Conservation (phyloP, 495 filamentous ascomycete genomes). For the Patellaria atrata region DNA sequence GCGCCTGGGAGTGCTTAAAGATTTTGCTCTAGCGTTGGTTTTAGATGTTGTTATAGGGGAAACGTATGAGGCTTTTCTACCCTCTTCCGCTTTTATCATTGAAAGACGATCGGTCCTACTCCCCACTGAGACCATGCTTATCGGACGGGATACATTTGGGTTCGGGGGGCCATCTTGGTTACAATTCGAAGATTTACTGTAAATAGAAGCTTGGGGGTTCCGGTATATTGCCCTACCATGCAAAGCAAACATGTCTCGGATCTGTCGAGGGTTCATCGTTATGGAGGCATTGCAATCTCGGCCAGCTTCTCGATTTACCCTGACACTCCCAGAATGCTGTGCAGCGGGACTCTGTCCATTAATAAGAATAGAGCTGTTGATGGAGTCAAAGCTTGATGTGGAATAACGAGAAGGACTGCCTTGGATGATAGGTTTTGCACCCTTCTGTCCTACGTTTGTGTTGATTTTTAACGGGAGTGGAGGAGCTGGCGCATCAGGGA, state of each 20-base stretch:
- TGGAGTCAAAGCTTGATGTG: constrained; percentile 13
- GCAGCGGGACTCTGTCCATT: constrained; percentile 11
- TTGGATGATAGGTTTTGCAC: constrained; percentile 4
- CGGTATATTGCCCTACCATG: constrained; percentile 7
- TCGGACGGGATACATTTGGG: background rate
- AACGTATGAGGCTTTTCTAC: constrained; percentile 2
- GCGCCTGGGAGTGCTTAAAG: constrained; percentile 6
- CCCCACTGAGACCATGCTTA: constrained; percentile 7
- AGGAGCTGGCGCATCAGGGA: constrained; percentile 8
- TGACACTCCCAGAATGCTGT: constrained; percentile 2
- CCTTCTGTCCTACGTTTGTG: constrained; percentile 2
- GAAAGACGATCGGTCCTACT: constrained; percentile 5
- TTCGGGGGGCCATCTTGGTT: constrained; percentile 2
- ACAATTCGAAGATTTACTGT: constrained; percentile 9
- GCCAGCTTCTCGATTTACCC: constrained; percentile 5
- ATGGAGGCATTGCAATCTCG: constrained; percentile 8
- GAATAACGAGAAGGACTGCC: constrained; percentile 12
- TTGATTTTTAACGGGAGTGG: constrained; percentile 13
- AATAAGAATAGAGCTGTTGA: constrained; percentile 12
- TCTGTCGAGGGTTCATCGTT: constrained; percentile 7
- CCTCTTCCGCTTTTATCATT: constrained; percentile 5
- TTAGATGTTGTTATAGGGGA: constrained; percentile 6
- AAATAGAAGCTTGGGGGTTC: constrained; percentile 8
- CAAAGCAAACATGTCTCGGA: constrained; percentile 8
- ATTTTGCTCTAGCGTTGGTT: constrained; percentile 7